Evolutionary conservation across 2,329 filamentous ascomycete genomes (phyloP).

Genomic region (Esteya vermicola): DNA sequence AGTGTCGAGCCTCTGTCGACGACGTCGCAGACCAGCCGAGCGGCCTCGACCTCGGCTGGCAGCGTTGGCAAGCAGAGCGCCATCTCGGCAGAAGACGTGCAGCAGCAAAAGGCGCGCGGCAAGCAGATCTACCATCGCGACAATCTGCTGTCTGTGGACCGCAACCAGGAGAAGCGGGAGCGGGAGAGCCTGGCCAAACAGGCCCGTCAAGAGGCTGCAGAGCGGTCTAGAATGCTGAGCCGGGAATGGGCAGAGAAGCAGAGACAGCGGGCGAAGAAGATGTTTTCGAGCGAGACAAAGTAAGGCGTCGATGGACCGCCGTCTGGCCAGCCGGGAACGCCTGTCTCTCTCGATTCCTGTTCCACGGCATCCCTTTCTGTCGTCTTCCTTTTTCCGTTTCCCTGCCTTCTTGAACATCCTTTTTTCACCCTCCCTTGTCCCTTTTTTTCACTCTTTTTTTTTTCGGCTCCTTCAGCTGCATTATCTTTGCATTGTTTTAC

Average conservation of each 20-base stretch:
- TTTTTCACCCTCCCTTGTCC: not conserved
- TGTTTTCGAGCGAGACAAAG: not conserved
- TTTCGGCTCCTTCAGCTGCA: not conserved
- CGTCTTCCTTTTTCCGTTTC: not conserved
- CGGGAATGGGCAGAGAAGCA: conserved; percentile 44
- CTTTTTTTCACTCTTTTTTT: not conserved
- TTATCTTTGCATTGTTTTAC: not conserved
- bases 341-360: not conserved
- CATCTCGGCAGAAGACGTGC: conserved; percentile 34
- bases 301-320: too few species aligned
- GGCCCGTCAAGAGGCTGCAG: conserved; percentile 45
- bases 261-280: conserved; percentile 8
- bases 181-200: conserved; percentile 38
- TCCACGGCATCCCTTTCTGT: not conserved
- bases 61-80: conserved; percentile 29
- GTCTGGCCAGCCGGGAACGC: not conserved
- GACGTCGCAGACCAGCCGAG: conserved; percentile 17
- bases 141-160: conserved; percentile 28
- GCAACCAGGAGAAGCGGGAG: conserved; percentile 37
- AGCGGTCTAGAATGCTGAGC: conserved; percentile 42
- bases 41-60: conserved; percentile 30
- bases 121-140: conserved; percentile 40
- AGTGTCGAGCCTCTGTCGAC: conserved; percentile 17
- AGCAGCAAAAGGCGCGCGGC: conserved; percentile 36
- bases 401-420: too few species aligned